These are phyloP conservation scores for Atkinsonella hypoxylon DNA, from an alignment of 2,329 filamentous ascomycete species.

Conservation along the genomic window DNA sequence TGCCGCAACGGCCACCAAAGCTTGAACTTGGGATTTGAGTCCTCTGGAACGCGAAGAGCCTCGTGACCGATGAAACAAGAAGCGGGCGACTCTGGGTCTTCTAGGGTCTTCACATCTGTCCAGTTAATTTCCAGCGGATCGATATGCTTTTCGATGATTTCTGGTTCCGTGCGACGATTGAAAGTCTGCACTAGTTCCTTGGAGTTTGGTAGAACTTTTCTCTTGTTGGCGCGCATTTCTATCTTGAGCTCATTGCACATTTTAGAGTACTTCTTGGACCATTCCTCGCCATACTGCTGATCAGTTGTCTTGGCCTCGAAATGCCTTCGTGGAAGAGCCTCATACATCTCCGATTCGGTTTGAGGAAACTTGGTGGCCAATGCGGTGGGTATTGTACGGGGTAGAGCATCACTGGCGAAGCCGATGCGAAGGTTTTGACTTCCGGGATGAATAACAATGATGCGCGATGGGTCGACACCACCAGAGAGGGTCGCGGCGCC, in stretches of 20 bases:
- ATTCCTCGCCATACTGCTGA: constrained; percentile 79
- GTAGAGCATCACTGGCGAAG: constrained; percentile 87
- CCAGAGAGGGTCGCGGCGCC: constrained; percentile 42
- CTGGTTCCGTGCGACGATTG: constrained; percentile 73
- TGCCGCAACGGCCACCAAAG: constrained; percentile 83
- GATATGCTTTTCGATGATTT: constrained; percentile 87
- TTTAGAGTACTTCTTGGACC: constrained; percentile 60
- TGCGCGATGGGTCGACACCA: constrained; percentile 67
- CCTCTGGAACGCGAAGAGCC: constrained; percentile 77
- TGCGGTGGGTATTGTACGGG: constrained; percentile 88
- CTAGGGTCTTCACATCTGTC: constrained; percentile 64
- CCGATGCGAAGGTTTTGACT: constrained; percentile 94
- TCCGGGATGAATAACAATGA: constrained; percentile 89
- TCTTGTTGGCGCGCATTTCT: constrained; percentile 87
- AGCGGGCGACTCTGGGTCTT: constrained; percentile 49
- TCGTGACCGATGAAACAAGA: constrained; percentile 68
- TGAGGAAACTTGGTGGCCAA: constrained; percentile 68
- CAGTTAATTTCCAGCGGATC: constrained; percentile 89
- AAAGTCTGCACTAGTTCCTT: constrained; percentile 93
- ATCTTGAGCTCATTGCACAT: constrained; percentile 80
- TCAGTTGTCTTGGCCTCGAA: constrained; percentile 52
- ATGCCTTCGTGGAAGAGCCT: constrained; percentile 63
- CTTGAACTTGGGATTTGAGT: constrained; percentile 80
- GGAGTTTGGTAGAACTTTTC: constrained; percentile 90
- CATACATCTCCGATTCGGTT: constrained; percentile 74